Evolutionary conservation across 495 filamentous ascomycete genomes (phyloP).

Genomic region (Rhypophila decipiens): DNA sequence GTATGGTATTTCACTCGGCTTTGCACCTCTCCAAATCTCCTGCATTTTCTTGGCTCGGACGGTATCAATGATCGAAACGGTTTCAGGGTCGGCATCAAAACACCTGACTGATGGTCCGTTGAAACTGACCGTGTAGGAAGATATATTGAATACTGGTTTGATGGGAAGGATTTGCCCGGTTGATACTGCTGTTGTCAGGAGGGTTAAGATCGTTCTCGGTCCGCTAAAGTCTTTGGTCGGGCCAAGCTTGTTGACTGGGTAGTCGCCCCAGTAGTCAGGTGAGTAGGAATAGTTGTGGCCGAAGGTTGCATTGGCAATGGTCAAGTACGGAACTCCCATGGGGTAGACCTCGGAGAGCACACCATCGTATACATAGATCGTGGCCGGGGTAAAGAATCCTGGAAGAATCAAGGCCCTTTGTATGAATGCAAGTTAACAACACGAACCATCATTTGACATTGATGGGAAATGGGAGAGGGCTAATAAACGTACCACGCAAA

Average conservation of each 20-base stretch:
- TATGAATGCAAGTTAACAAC: background rate
- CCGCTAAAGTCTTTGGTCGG: conserved; percentile 1
- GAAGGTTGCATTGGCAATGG: conserved; percentile 4
- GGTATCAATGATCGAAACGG: background rate
- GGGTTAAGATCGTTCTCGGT: conserved; percentile 1
- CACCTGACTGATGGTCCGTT: conserved; percentile 1
- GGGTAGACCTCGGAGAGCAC: background rate
- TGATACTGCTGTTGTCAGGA: background rate
- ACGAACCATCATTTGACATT: background rate
- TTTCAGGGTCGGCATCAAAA: background rate
- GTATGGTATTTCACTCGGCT: conserved; percentile 1
- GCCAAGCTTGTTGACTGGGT: background rate
- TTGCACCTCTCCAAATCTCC: background rate
- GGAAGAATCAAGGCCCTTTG: conserved; percentile 2
- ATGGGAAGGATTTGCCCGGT: conserved; percentile 3
- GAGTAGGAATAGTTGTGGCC: conserved; percentile 5
- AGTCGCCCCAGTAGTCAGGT: conserved; percentile 2
- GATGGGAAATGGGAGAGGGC: background rate
- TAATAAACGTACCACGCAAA: conserved; percentile 3
- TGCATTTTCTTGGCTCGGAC: background rate
- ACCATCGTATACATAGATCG: background rate
- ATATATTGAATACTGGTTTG: background rate
- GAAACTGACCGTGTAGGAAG: background rate
- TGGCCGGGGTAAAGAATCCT: conserved; percentile 5
- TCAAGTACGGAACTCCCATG: conserved; percentile 1